Evolutionary conservation across 176 grass and related monocot species (phyloP).

Genomic region (Saccharum officinarum): DNA sequence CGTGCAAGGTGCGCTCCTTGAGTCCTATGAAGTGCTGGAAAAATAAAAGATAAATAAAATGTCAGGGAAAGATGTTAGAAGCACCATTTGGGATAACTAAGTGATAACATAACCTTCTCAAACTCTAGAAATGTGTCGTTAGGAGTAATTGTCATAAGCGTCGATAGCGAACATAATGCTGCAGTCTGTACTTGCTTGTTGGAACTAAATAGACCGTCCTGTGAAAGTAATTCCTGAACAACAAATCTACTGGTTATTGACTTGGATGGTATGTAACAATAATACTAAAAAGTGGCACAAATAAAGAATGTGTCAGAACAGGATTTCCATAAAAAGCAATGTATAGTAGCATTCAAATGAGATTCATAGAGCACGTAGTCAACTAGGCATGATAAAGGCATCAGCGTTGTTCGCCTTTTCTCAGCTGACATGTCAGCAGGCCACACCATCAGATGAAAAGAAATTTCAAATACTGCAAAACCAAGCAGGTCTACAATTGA

Average conservation of each 20-base stretch:
- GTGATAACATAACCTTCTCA: conserved; percentile 61
- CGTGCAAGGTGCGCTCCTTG: conserved; percentile 67
- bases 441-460: not conserved
- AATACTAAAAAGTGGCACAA: conserved; percentile 11
- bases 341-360: not conserved
- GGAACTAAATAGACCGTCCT: conserved; percentile 71
- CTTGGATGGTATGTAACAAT: not conserved
- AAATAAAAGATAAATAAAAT: conserved; percentile 35
- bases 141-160: conserved; percentile 83
- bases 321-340: not conserved
- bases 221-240: conserved; percentile 85
- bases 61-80: conserved; percentile 29
- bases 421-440: not conserved
- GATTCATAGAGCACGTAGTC: not conserved
- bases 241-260: conserved; percentile 10
- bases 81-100: conserved; percentile 32
- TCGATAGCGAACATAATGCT: conserved; percentile 75
- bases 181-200: conserved; percentile 55
- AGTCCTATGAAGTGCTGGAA: conserved; percentile 80
- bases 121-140: conserved; percentile 90
- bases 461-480: conserved; percentile 18
- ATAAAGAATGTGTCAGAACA: not conserved
- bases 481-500: not conserved
- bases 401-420: not conserved
- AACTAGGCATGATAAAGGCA: not conserved